phyloP scores from a whole-genome alignment of 352 stramenopile species.

The Phytophthora fragariaefolia region DNA sequence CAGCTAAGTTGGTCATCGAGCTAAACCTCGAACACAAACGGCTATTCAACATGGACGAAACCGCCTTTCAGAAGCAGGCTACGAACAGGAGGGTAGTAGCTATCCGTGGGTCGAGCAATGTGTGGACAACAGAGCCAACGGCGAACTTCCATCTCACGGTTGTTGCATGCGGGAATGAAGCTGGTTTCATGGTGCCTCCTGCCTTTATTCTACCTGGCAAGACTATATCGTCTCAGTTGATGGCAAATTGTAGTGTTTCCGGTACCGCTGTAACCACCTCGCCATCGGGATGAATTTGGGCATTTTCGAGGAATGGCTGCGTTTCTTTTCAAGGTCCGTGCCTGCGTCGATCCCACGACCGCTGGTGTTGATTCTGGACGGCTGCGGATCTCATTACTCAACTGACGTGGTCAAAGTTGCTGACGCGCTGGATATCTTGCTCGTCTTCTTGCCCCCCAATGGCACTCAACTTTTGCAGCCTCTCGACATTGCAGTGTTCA shows the following conservation, averaged over 20 bases:
- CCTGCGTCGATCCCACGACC: not conserved
- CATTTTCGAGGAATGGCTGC: constrained; percentile 17
- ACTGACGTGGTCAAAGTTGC: constrained; percentile 8
- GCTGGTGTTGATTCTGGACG: constrained; percentile 17
- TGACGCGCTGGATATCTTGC: not conserved
- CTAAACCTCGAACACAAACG: not conserved
- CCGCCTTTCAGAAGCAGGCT: not conserved
- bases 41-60: not conserved
- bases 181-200: not conserved
- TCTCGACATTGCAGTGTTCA: constrained; percentile 17
- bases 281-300: constrained; percentile 2
- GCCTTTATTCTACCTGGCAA: not conserved
- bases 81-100: not conserved
- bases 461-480: constrained; percentile 30
- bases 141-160: not conserved
- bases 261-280: not conserved
- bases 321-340: constrained; percentile 6
- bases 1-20: not conserved
- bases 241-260: not conserved
- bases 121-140: not conserved
- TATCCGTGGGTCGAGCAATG: not conserved
- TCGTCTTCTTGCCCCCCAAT: constrained; percentile 20
- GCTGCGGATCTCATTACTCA: constrained; percentile 27
- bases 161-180: not conserved
- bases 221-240: not conserved